These are phyloP conservation scores for Aspergillus pseudoglaucus DNA, from an alignment of 2,329 filamentous ascomycete species.

Conservation along the genomic window DNA sequence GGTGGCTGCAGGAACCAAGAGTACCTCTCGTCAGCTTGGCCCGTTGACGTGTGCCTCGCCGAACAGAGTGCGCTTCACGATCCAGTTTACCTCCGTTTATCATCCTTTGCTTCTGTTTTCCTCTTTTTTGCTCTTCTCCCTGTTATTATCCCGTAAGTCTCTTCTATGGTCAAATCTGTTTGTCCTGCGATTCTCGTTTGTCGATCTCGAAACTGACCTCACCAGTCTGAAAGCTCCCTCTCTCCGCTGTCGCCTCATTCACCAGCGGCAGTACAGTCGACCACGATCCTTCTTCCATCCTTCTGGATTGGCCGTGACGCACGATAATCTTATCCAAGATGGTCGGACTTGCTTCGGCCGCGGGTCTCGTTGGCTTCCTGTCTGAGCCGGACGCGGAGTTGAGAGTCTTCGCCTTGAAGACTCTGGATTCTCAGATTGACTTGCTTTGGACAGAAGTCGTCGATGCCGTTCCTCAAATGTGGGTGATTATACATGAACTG, in stretches of 20 bases:
- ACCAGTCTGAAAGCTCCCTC: slow-evolving; percentile 20
- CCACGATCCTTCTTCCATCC: slow-evolving; percentile 5
- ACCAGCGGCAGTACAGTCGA: slow-evolving; percentile 17
- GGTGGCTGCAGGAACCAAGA: slow-evolving; percentile 21
- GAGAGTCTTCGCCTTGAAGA: slow-evolving; percentile 89
- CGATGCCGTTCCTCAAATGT: slow-evolving; percentile 89
- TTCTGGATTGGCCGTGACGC: slow-evolving; percentile 6
- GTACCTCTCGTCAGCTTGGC: slow-evolving; percentile 21
- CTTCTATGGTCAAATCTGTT: slow-evolving; percentile 7
- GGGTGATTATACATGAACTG: slow-evolving; percentile 32
- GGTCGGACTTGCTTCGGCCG: slow-evolving; percentile 90
- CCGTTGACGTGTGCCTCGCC: slow-evolving; percentile 29
- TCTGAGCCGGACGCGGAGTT: slow-evolving; percentile 91
- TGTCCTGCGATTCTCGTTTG: slow-evolving; percentile 6
- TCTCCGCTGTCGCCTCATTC: slow-evolving; percentile 28
- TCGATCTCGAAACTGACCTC: slow-evolving; percentile 12
- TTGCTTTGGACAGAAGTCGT: slow-evolving; percentile 97
- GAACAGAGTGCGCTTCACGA: slow-evolving; percentile 8
- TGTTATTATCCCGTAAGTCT: slow-evolving; percentile 13
- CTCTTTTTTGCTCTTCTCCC: slow-evolving; percentile 16
- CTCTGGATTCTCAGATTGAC: slow-evolving; percentile 93
- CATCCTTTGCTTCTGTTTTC: slow-evolving; percentile 16
- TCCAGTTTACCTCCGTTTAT: slow-evolving; percentile 11
- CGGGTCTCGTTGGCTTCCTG: slow-evolving; percentile 89
- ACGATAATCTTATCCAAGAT: slow-evolving; percentile 44